These are phyloP conservation scores for Penicillium capsulatum DNA, from an alignment of 2,329 filamentous ascomycete species.

Conservation along the genomic window DNA sequence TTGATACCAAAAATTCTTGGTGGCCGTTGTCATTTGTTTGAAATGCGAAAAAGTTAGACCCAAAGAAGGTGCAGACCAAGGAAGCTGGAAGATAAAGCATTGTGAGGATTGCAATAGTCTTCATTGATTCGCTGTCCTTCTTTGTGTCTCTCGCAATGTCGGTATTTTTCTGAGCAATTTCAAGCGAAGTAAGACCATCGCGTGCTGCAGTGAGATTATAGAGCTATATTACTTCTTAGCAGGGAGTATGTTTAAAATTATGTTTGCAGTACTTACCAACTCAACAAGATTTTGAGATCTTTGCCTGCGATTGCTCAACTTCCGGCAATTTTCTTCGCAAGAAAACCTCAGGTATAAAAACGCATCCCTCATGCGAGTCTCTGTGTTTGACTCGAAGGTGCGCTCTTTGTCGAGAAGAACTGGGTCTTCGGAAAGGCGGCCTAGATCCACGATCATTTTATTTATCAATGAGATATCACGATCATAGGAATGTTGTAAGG, in stretches of 20 bases:
- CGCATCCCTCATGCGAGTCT: constrained; percentile 14
- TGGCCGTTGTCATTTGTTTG: constrained; percentile 9
- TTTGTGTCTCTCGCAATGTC: constrained; percentile 10
- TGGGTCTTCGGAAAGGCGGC: constrained; percentile 14
- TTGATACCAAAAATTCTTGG: constrained; percentile 14
- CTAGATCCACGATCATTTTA: constrained; percentile 13
- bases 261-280: too few relatives aligned
- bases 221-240: too few relatives aligned
- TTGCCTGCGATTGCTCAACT: constrained; percentile 13
- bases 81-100: constrained; percentile 22
- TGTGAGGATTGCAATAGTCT: constrained; percentile 22
- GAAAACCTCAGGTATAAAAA: constrained; percentile 13
- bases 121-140: constrained; percentile 24
- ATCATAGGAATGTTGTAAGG: constrained; percentile 17
- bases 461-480: too few relatives aligned
- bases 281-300: constrained; percentile 18
- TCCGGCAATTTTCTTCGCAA: constrained; percentile 14
- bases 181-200: constrained; percentile 19
- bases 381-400: constrained; percentile 4
- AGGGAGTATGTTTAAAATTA: too few relatives aligned
- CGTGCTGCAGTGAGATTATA: constrained; percentile 23
- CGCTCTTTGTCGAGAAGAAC: constrained; percentile 7
- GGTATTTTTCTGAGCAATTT: constrained; percentile 13
- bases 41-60: constrained; percentile 17
- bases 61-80: constrained; percentile 23